Evolutionary conservation across 768 basidiomycete species (phyloP), one percentile per base, ranked within the genome.

Genomic region (Gelatoporia subvermispora): DNA sequence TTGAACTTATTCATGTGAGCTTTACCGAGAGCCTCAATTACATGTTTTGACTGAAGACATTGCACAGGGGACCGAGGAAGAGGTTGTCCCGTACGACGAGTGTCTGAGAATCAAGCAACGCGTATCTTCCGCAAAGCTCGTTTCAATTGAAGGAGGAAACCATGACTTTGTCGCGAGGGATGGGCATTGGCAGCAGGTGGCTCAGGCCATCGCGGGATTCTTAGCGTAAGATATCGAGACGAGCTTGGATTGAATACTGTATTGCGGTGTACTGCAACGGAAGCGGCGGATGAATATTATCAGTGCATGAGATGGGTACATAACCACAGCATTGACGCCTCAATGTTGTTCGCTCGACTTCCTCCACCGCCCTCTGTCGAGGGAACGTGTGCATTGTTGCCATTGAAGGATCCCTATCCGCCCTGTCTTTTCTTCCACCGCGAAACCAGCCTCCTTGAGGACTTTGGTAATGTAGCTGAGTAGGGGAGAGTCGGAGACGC

Each of bases 401-500:
- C 86, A 88, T 31, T 70, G 60, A 23, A 78, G 64, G 5, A 86
- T 51, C 1, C 85, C 85, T n/a, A 81, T 57, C 34, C 57, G 75
- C 39, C 67, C 70, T 10, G 64, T 65, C 43, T 70, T 62, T 42
- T 72, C 68, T 35, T 75, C 74, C 11, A 72, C 50, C 35, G 48
- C 48, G 52, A 89, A 89, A 13, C 78, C 78, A 28, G 69, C 64
- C 41, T 70, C 64, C 42, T 64, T 66, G 37, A 85, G 60, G 25
- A 74, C 66, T 8, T 66, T 51, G n/a, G 72, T 63, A 34, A 72
- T 65, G 53, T 85, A 85, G 1, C 65, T 61, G n/a, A 71, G 64
- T 4, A 88, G 70, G 4, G 79, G 72, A 1, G 76, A 78, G 23
- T 77, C 75, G 0, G 60, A 43, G 1, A 72, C 72, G 48, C 71